Conservation (phyloP, 2,329 filamentous ascomycete genomes). For the Pseudogymnoascus sp. region DNA sequence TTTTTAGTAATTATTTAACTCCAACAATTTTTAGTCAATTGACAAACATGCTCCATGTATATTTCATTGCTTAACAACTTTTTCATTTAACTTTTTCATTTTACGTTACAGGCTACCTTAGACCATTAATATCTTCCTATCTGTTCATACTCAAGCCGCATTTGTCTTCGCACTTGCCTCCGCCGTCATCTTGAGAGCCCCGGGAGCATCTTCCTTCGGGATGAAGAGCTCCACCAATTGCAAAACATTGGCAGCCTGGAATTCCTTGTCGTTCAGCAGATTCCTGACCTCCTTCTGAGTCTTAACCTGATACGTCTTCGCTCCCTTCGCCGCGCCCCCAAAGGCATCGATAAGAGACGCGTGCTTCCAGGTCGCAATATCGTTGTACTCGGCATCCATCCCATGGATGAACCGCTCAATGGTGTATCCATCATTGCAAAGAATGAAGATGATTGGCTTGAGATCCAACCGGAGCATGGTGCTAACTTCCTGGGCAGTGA, state of each 20-base stretch:
- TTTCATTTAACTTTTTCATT: background rate
- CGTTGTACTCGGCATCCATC: constrained; percentile 72
- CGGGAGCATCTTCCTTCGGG: constrained; percentile 70
- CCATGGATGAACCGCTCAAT: constrained; percentile 87
- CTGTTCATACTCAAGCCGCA: constrained; percentile 26
- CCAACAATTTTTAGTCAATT: background rate
- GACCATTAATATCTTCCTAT: background rate
- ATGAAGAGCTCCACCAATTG: constrained; percentile 79
- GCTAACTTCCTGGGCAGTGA: constrained; percentile 76
- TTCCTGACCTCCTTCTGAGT: constrained; percentile 61
- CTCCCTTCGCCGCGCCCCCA: constrained; percentile 50
- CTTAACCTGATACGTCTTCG: constrained; percentile 59
- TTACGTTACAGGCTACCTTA: background rate
- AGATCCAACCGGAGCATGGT: constrained; percentile 73
- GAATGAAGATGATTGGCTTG: constrained; percentile 74
- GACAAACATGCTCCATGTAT: background rate
- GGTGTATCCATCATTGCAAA: constrained; percentile 84
- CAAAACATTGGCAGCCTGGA: constrained; percentile 48
- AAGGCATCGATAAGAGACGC: constrained; percentile 61
- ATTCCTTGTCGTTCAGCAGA: constrained; percentile 57
- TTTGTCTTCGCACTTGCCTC: constrained; percentile 65
- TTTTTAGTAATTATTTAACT: background rate
- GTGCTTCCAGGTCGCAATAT: constrained; percentile 70
- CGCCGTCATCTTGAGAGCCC: constrained; percentile 61
- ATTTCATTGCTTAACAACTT: background rate